Conservation (phyloP, 495 filamentous ascomycete species). For the Lepidopterella palustris region DNA sequence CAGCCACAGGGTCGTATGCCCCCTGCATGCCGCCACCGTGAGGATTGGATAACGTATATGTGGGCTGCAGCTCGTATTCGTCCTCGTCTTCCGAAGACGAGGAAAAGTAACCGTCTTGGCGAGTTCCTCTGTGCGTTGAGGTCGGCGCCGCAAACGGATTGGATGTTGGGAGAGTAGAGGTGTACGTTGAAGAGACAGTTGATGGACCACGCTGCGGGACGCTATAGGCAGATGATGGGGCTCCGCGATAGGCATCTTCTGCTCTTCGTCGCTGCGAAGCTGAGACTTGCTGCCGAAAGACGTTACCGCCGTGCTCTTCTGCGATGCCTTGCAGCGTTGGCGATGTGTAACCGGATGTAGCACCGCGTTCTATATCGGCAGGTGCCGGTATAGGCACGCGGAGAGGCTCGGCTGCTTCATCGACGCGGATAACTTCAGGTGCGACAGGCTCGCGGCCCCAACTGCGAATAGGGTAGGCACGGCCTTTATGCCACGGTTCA, state of each 20-base stretch:
- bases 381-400: background rate
- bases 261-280: slow-evolving; percentile 22
- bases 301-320: slow-evolving; percentile 18
- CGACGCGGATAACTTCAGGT: slow-evolving; percentile 5
- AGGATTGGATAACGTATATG: slow-evolving; percentile 21
- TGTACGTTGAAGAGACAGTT: slow-evolving; percentile 12
- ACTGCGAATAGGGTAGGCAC: slow-evolving; percentile 55
- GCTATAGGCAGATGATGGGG: slow-evolving; percentile 3
- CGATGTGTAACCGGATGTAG: slow-evolving; percentile 14
- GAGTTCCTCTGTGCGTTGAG: background rate
- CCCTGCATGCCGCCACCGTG: slow-evolving; percentile 2
- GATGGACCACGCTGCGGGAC: slow-evolving; percentile 9
- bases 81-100: slow-evolving; percentile 32
- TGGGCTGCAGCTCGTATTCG: slow-evolving; percentile 26
- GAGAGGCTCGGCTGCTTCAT: slow-evolving; percentile 22
- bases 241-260: background rate
- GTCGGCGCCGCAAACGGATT: slow-evolving; percentile 14
- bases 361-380: slow-evolving; percentile 20
- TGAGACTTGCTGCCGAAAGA: slow-evolving; percentile 31
- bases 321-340: slow-evolving; percentile 1
- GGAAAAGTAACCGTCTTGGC: slow-evolving; percentile 21
- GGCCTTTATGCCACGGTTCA: slow-evolving; percentile 53
- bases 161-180: slow-evolving; percentile 10
- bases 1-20: background rate
- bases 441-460: slow-evolving; percentile 43